Base-by-base conservation (phyloP, 257 asterid species). In the Agastache rugosa region DNA sequence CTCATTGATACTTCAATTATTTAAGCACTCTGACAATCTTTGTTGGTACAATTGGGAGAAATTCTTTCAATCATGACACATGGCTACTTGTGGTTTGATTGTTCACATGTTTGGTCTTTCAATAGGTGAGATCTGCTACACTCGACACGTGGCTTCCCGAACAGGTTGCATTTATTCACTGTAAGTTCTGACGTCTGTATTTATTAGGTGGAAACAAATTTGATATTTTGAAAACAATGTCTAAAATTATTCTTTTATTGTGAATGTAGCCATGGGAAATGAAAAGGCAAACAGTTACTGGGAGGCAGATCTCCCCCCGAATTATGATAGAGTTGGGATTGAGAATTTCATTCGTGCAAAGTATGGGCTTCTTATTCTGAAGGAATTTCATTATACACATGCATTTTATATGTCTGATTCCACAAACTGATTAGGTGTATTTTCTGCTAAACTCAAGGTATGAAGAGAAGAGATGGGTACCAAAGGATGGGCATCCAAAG, bases 81-180 rank as follows among this genome's bases (percentile, higher is more conserved):
- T 76, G 72, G 61, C 53, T 53, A 60, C 37, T 55, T 67, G 54
- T 39, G 41, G 64, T 71, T 79, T 69, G 71, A 74, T 34, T 37
- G 11, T 41, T 77, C 12, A 20, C 60, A 22, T 51, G 39, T 81
- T 73, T 80, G 45, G 17, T 76, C 11, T 41, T 62, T 75, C 77
- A 68, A 59, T 77, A 95, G 99, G 99, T 95, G 82, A 88, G 99
- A 83, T 95, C 99, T 80, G 98, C 99, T 73, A 91, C 99, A 59
- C 98, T 95, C 64, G 99, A 95, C 73, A 95, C 99, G 51, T 95
- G 99, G 99, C 97, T 95, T 80, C 99, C 99, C 25, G 99, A 95
- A 73, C 99, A 95, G 85, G 98, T 95, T 83, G 87, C 93, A 76
- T 95, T 95, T 82, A 95, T 95, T 79, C 97, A 92, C 27, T 89